These are phyloP conservation scores for Monosporascus sp. DNA, from an alignment of 2,329 filamentous ascomycete genomes.

Conservation along the genomic window DNA sequence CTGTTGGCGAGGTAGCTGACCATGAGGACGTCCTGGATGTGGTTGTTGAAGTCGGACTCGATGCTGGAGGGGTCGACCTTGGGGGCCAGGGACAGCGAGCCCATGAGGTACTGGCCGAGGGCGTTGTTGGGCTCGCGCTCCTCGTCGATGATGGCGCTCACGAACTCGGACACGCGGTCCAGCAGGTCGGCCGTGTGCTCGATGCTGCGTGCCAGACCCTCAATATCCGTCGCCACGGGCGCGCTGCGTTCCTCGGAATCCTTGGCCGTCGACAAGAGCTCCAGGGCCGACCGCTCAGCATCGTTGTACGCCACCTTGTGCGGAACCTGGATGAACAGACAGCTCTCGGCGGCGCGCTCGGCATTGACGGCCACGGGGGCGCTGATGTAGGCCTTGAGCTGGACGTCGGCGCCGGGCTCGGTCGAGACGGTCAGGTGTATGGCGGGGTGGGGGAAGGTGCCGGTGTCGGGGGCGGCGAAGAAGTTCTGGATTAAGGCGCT, in stretches of 20 bases:
- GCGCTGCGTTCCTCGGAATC: constrained; percentile 70
- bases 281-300: constrained; percentile 59
- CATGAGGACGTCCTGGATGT: constrained; percentile 97
- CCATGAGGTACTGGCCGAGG: constrained; percentile 91
- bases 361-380: constrained; percentile 91
- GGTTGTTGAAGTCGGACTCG: constrained; percentile 98
- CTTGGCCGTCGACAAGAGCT: constrained; percentile 78
- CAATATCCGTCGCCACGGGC: constrained; percentile 78
- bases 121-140: constrained; percentile 84
- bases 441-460: constrained; percentile 95
- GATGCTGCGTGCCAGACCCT: constrained; percentile 78
- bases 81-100: constrained; percentile 84
- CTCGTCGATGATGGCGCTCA: constrained; percentile 91
- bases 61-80: constrained; percentile 90
- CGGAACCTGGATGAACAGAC: constrained; percentile 94
- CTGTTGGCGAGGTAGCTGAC: constrained; percentile 98
- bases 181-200: constrained; percentile 86
- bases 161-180: constrained; percentile 86
- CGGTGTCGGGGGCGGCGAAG: constrained; percentile 93
- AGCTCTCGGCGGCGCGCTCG: constrained; percentile 92
- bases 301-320: constrained; percentile 88
- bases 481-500: constrained; percentile 99
- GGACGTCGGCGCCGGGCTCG: constrained; percentile 79
- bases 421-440: constrained; percentile 95
- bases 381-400: constrained; percentile 90